Base-by-base conservation (phyloP, 2,329 filamentous ascomycete species). In the Teratosphaeria gauchensis region DNA sequence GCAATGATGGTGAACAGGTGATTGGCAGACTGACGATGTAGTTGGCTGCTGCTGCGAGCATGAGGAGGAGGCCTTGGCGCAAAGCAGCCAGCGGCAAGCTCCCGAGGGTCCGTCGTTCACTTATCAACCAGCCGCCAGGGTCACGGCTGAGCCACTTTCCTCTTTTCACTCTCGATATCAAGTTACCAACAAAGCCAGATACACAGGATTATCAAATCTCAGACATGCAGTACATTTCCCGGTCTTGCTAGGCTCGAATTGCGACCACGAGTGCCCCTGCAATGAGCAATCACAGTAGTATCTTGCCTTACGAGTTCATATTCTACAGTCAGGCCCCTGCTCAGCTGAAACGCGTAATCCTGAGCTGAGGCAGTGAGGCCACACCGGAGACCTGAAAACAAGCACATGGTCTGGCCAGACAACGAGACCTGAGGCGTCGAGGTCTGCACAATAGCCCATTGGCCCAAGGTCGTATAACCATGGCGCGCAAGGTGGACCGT, bases 301-400 rank as follows among this genome's bases (percentile, higher is more conserved):
- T 52, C 48, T 12, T 28, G 51, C 5, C 51, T 31, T 11, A 24
- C 51, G 21, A 48, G n/a, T 14, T 48, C 4, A 8, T 2, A 48
- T 21, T 21, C 42, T 24, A 8, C 19, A 4, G 9, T 21, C 12
- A 53, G 19, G 32, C 24, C 52, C 52, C 28, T 53, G 52, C 21
- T 28, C 52, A 53, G 52, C 52, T 53, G 52, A 53, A 53, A 53
- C 52, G 32, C 52, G 52, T 32, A 52, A 28, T 52, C 51, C 14
- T n/a, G 19, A 21, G 52, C 4, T 53, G 52, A 32, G 52, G 52
- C 52, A 16, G n/a, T 12, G 7, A 48, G 42, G 42, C 42, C 42
- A 21, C 42, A 48, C 42, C n/a, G n/a, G 6, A 9, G 21, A 2
- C 19, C 8, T 8, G n/a, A 19, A 16, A 9, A 48, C 42, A 11